Base-by-base conservation (phyloP, 768 basidiomycete species). In the Gymnopilus dilepis region DNA sequence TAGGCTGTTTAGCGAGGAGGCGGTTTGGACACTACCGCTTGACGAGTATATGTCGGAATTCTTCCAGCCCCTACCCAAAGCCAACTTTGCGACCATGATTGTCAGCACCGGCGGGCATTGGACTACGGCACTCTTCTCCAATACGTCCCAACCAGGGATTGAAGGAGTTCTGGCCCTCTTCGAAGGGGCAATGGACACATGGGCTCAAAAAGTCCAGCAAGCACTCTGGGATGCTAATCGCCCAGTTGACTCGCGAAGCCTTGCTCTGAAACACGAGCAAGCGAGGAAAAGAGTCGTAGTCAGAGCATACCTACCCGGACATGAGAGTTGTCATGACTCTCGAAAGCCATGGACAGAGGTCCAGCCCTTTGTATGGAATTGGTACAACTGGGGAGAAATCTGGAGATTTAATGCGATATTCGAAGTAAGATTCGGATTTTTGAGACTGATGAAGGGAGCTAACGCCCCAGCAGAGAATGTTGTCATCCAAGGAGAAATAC, bases 331-430 rank as follows among this genome's bases (percentile, higher is more conserved):
- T 62, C 87, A 86, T 63, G 64, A 78, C n/a, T 64, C 70, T 54
- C 71, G 73, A 21, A 59, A 76, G 61, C 85, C 86, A n/a, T 83
- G 80, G 81, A 69, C 58, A 34, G 74, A 77, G 61, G 77, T 85
- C 19, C 64, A 75, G 61, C 80, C 81, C 2, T 82, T 77, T 59
- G 60, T 64, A 38, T 78, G 78, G 76, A 76, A 78, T 30, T 86
- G 82, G 80, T 90, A 84, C 68, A 90, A 90, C 67, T 90, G 89
- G 89, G 81, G 77, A 0, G 79, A 81, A 73, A 88, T 90, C 50
- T 69, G 75, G 70, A 77, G 80, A 60, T 85, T 83, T 60, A 90
- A 90, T 61, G 68, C 72, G n/a, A 71, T 81, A 13, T 88, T 89
- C 66, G 74, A 86, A 82, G 87, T 88, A 38, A 21, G 76, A 69